Evolutionary conservation across 75 land plant species (phyloP).

Genomic region (Pseudotsuga menziesii): DNA sequence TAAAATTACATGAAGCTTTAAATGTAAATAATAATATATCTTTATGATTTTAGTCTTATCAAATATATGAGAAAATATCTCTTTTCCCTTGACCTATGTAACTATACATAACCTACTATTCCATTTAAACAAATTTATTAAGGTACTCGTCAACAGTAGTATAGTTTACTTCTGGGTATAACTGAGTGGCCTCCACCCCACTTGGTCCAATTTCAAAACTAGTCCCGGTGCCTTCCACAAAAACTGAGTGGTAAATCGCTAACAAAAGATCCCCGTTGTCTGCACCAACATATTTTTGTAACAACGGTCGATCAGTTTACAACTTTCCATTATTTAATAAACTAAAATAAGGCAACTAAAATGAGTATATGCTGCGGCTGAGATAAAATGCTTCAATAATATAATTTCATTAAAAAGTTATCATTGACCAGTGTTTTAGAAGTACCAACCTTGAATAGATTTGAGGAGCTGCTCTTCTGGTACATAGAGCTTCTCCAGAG

Average conservation of each 20-base stretch:
- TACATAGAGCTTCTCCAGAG: conserved; percentile 18
- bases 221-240: conserved; percentile 13
- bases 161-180: conserved; percentile 40
- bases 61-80: too few species aligned
- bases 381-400: too few species aligned
- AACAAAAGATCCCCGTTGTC: conserved; percentile 1
- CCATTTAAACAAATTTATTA: conserved; percentile 3
- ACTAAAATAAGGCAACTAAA: too few species aligned
- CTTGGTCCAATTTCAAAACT: conserved; percentile 24
- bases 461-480: conserved; percentile 27
- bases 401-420: too few species aligned
- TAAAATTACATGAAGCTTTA: too few species aligned
- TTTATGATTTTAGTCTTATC: too few species aligned
- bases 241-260: conserved; percentile 9
- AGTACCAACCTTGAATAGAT: conserved; percentile 7
- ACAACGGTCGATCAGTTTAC: too few species aligned
- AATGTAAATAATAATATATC: too few species aligned
- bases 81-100: too few species aligned
- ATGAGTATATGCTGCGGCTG: too few species aligned
- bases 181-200: conserved; percentile 25
- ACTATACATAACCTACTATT: too few species aligned
- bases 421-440: neutral
- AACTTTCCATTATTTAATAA: too few species aligned
- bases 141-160: conserved; percentile 14
- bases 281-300: neutral